These are phyloP conservation scores for Dactylellina parvicollis DNA, from an alignment of 2,329 filamentous ascomycete genomes.

Conservation along the genomic window DNA sequence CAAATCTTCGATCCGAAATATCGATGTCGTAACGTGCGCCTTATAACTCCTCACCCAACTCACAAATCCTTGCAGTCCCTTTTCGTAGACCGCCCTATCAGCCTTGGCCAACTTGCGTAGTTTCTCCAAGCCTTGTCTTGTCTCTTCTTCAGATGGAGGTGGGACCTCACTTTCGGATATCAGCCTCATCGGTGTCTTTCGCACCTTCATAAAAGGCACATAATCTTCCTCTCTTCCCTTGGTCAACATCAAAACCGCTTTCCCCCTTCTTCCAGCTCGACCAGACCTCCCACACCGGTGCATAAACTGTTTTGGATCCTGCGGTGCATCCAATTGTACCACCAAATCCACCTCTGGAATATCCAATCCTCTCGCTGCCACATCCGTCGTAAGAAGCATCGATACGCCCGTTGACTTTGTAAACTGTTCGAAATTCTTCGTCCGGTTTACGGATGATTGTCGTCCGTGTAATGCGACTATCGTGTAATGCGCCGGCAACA, in stretches of 20 bases:
- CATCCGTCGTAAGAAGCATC: constrained; percentile 89
- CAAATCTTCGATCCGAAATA: constrained; percentile 83
- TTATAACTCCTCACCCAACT: constrained; percentile 91
- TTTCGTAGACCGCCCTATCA: constrained; percentile 80
- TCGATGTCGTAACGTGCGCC: constrained; percentile 89
- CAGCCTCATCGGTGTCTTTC: constrained; percentile 75
- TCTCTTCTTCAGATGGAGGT: constrained; percentile 68
- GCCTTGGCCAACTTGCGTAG: constrained; percentile 70
- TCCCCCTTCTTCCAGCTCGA: constrained; percentile 85
- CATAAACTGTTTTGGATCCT: constrained; percentile 94
- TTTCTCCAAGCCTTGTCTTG: constrained; percentile 66
- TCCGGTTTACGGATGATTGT: constrained; percentile 84
- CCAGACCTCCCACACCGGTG: constrained; percentile 92
- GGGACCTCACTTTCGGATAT: constrained; percentile 64
- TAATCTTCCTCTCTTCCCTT: constrained; percentile 90
- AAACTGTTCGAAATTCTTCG: constrained; percentile 87
- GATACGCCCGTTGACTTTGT: constrained; percentile 77
- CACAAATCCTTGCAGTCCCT: constrained; percentile 89
- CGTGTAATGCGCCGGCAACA: constrained; percentile 75
- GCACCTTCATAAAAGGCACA: constrained; percentile 82
- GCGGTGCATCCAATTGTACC: constrained; percentile 81
- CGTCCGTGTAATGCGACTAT: constrained; percentile 90
- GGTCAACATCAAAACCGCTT: constrained; percentile 86
- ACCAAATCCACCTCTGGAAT: constrained; percentile 92
- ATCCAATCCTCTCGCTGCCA: constrained; percentile 88